phyloP scores from a whole-genome alignment of 176 grass and related monocot species.

The Chrysopogon serrulatus region DNA sequence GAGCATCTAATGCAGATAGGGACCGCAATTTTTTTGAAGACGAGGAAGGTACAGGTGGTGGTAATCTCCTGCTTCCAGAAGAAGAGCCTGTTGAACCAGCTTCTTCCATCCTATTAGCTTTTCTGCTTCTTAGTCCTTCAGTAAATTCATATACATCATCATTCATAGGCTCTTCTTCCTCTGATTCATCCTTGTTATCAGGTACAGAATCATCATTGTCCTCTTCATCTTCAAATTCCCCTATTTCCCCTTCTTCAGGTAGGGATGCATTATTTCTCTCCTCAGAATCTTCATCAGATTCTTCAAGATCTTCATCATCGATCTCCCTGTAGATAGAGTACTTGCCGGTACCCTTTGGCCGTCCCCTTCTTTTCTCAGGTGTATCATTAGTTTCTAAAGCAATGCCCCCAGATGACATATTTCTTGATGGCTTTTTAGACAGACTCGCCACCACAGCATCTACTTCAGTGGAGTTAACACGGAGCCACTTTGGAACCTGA shows the following conservation, averaged over 20 bases:
- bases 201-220: conserved; percentile 58
- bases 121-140: conserved; percentile 28
- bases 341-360: conserved; percentile 48
- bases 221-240: conserved; percentile 82
- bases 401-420: conserved; percentile 52
- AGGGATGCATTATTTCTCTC: conserved; percentile 55
- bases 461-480: conserved; percentile 67
- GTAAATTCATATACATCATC: conserved; percentile 42
- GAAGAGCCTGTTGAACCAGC: conserved; percentile 84
- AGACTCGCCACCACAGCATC: conserved; percentile 59
- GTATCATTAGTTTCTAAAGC: conserved; percentile 46
- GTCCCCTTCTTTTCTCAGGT: conserved; percentile 68
- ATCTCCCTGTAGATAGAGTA: conserved; percentile 83
- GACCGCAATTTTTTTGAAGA: conserved; percentile 86
- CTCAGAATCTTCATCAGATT: conserved; percentile 78
- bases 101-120: conserved; percentile 62
- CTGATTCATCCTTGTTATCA: conserved; percentile 69
- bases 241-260: conserved; percentile 77
- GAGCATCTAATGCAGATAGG: conserved; percentile 79
- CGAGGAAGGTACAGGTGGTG: conserved; percentile 53
- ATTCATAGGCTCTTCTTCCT: conserved; percentile 52
- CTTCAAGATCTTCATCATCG: conserved; percentile 80
- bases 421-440: conserved; percentile 74
- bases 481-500: conserved; percentile 94
- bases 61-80: conserved; percentile 79